A percentile compares a stretch with the other conserved stretches of the same genome.
Conservation (phyloP, 106 monocot genomes). For the Dioscorea zingiberensis region DNA sequence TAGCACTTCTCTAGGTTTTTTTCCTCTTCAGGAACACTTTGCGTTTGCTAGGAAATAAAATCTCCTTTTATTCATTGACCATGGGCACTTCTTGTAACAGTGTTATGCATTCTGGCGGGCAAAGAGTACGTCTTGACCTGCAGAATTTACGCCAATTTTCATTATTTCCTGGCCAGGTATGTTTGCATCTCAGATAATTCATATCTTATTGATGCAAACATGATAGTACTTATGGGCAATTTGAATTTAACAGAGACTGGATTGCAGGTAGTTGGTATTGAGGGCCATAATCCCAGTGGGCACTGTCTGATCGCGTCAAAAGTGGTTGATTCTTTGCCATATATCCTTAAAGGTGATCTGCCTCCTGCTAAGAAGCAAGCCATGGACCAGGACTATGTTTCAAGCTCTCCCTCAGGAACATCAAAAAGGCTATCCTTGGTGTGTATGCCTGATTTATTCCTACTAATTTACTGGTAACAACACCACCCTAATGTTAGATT, state of each 20-base stretch:
- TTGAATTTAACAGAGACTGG: neutral
- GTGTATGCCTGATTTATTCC: conserved; percentile 1
- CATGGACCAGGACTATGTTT: conserved; percentile 26
- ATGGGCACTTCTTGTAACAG: conserved; percentile 23
- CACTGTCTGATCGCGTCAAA: conserved; percentile 88
- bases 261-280: conserved; percentile 79
- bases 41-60: too few relatives aligned
- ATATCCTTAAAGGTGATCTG: conserved; percentile 8
- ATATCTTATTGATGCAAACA: neutral
- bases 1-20: neutral
- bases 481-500: neutral
- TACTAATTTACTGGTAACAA: neutral
- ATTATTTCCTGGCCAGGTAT: conserved; percentile 92
- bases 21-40: too few relatives aligned
- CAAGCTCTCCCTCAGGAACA: conserved; percentile 15
- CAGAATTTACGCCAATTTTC: conserved; percentile 68
- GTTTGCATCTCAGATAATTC: neutral
- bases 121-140: conserved; percentile 74
- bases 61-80: too few relatives aligned
- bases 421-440: conserved; percentile 54
- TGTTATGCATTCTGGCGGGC: conserved; percentile 74
- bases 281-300: conserved; percentile 98
- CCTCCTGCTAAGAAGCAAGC: conserved; percentile 85
- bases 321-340: conserved; percentile 62
- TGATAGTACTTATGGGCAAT: neutral